Evolutionary conservation across 331 rosid genomes (phyloP), one percentile per base, ranked within the genome.

Genomic region (Malus hybrid): DNA sequence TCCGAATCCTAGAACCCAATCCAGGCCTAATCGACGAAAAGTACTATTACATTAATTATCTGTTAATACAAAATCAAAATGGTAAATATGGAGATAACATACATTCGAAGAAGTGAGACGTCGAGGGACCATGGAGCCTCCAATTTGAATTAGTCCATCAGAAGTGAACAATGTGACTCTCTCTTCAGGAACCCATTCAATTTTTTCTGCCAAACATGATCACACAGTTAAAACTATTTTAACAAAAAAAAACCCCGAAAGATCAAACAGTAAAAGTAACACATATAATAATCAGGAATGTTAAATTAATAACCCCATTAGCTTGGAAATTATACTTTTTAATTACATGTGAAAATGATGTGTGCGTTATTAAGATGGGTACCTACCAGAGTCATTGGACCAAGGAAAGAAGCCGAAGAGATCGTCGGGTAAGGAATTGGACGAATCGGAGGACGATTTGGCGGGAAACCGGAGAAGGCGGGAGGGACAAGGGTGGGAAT

Each of bases 61-160:
- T 4, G 7, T 18, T 36, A 27, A 67, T 10, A 34, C 52, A n/a
- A 10, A 66, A 42, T 42, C 48, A 42, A 66, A 66, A 56, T 18
- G 61, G 9, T 18, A 7, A 56, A 56, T 20, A 56, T n/a, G 61
- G 61, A 56, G 48, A 61, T 12, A 27, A 68, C 86, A 77, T 88
- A 92, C 95, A 80, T 88, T 88, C 4, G 90, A 87, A 67, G 93
- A 81, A 71, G 86, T 70, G 74, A 87, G 76, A 6, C 85, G 89
- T 63, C 84, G 92, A 60, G 99, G 99, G 75, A 89, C 86, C 77
- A 90, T 74, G 75, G 96, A 86, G 78, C 99, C 99, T 73, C 99
- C 99, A 29, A 94, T 88, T 86, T 94, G 97, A 81, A 91, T 60
- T 29, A 94, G 88, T 31, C 99, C 99, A 84, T 94, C 97, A 22